Evolutionary conservation across 2,329 filamentous ascomycete species (phyloP).

Genomic region (Xylariaceae sp.): DNA sequence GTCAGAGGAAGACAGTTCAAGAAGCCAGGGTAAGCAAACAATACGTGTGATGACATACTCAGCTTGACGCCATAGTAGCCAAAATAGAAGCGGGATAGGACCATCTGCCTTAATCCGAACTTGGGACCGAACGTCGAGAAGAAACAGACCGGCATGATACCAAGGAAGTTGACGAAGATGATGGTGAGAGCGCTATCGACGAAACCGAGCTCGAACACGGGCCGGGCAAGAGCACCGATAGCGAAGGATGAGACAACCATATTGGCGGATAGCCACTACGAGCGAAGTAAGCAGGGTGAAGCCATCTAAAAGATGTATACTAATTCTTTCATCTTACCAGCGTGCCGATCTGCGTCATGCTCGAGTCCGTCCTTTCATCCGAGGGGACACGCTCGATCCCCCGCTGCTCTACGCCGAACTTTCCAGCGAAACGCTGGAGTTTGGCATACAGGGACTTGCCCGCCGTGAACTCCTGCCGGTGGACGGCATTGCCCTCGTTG

Average conservation of each 20-base stretch:
- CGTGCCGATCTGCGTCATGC: constrained; percentile 68
- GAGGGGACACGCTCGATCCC: constrained; percentile 76
- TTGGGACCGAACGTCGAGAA: constrained; percentile 76
- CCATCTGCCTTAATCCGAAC: constrained; percentile 79
- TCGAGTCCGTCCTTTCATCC: constrained; percentile 67
- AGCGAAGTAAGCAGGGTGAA: not conserved
- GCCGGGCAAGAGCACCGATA: constrained; percentile 70
- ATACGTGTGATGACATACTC: constrained; percentile 47
- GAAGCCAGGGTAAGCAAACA: not conserved
- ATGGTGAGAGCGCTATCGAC: constrained; percentile 72
- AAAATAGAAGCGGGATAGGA: constrained; percentile 77
- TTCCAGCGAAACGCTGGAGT: constrained; percentile 64
- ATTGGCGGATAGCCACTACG: constrained; percentile 75
- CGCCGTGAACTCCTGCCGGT: constrained; percentile 8
- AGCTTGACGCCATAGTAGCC: constrained; percentile 72
- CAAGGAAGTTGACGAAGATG: constrained; percentile 75
- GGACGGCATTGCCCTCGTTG: constrained; percentile 21
- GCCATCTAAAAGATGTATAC: not conserved
- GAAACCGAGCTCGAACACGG: constrained; percentile 71
- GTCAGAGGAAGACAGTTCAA: constrained; percentile 1
- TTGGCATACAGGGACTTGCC: constrained; percentile 34
- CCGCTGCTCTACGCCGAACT: constrained; percentile 70
- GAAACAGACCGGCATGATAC: constrained; percentile 72
- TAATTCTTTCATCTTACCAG: constrained; percentile 55
- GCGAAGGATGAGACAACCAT: constrained; percentile 78